A percentile compares a stretch with the other conserved stretches of the same genome.
phyloP scores from a whole-genome alignment of 306 rosid species.

The Vachellia collinsii region DNA sequence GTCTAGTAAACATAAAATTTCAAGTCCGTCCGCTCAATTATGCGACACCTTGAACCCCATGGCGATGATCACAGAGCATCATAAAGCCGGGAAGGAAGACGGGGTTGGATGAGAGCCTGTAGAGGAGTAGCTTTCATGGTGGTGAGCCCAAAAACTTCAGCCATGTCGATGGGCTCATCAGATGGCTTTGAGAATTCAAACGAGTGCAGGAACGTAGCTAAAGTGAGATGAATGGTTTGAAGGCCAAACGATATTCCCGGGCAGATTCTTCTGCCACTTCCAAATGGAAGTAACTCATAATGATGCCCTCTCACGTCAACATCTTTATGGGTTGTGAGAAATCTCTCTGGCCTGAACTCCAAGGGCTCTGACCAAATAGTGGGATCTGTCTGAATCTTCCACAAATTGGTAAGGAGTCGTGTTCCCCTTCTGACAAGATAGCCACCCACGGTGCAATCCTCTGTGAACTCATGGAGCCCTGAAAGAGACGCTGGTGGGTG shows the following conservation, averaged over 20 bases:
- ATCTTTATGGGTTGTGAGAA: conserved; percentile 49
- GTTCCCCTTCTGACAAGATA: conserved; percentile 50
- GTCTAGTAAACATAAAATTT: not conserved
- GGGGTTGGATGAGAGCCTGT: conserved; percentile 52
- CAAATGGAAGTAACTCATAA: conserved; percentile 57
- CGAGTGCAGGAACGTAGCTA: conserved; percentile 49
- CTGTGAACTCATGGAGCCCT: conserved; percentile 35
- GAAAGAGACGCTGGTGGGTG: conserved; percentile 53
- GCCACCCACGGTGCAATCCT: conserved; percentile 52
- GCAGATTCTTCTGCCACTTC: conserved; percentile 59
- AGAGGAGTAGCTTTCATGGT: conserved; percentile 54
- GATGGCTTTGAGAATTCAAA: conserved; percentile 43
- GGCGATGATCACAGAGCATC: not conserved
- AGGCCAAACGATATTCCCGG: conserved; percentile 50
- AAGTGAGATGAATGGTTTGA: conserved; percentile 27
- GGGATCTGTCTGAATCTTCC: conserved; percentile 64
- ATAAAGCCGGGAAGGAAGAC: conserved; percentile 40
- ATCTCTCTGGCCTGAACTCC: conserved; percentile 63
- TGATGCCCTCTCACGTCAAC: conserved; percentile 52
- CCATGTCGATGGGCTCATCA: conserved; percentile 52
- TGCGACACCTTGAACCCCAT: not conserved
- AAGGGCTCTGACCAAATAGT: conserved; percentile 50
- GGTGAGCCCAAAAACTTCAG: conserved; percentile 44
- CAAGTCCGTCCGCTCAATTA: not conserved
- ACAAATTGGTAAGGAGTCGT: conserved; percentile 44